These are phyloP conservation scores for Suillus brevipes DNA, from an alignment of 768 basidiomycete genomes.

Conservation along the genomic window DNA sequence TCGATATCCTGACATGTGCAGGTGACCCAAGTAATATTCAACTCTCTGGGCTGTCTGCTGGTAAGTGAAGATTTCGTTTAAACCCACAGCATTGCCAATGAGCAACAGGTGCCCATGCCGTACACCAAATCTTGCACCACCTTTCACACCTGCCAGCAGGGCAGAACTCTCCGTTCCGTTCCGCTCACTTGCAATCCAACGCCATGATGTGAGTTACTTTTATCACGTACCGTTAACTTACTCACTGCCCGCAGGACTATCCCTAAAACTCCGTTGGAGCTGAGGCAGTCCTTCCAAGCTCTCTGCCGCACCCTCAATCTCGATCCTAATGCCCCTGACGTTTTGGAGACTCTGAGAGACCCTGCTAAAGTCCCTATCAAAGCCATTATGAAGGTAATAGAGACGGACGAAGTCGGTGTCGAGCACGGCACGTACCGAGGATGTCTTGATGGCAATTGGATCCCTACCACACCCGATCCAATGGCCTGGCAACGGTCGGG, in stretches of 20 bases:
- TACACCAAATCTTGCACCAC: conserved; percentile 73
- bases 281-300: conserved; percentile 62
- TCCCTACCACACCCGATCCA: conserved; percentile 50
- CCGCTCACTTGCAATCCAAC: conserved; percentile 72
- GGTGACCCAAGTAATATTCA: conserved; percentile 63
- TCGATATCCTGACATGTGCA: conserved; percentile 23
- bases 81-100: background rate
- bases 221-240: conserved; percentile 1
- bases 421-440: conserved; percentile 69
- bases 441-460: conserved; percentile 59
- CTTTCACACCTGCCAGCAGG: conserved; percentile 62
- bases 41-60: conserved; percentile 72
- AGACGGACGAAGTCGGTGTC: conserved; percentile 51
- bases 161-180: conserved; percentile 60
- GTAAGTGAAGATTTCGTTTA: conserved; percentile 30
- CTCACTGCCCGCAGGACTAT: conserved; percentile 38
- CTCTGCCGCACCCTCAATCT: conserved; percentile 57
- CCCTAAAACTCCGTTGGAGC: conserved; percentile 60
- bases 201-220: conserved; percentile 56
- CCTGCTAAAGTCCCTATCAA: conserved; percentile 47
- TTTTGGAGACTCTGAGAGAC: conserved; percentile 53
- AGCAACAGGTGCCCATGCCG: conserved; percentile 62
- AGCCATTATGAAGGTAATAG: conserved; percentile 57
- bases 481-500: conserved; percentile 72
- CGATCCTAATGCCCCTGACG: conserved; percentile 50